Evolutionary conservation across 2,329 filamentous ascomycete genomes (phyloP).

Genomic region (Colletotrichum coccodes): DNA sequence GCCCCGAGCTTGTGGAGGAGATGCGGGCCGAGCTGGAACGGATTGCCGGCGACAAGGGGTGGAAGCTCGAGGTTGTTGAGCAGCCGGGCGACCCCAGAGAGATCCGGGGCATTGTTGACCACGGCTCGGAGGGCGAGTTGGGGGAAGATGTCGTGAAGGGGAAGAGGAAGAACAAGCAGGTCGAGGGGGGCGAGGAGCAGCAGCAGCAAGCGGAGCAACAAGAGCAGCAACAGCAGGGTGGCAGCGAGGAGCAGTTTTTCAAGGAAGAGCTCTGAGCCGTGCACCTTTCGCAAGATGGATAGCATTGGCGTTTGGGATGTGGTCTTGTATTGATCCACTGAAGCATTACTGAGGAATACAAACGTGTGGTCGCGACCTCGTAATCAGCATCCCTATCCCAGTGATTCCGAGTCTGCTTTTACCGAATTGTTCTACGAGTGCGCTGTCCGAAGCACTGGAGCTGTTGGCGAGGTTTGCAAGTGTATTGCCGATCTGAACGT

Average conservation of each 20-base stretch:
- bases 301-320: constrained; percentile 32
- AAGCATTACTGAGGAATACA: neutral
- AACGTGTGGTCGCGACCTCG: too few relatives aligned
- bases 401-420: too few relatives aligned
- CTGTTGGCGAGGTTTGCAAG: too few relatives aligned
- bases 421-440: too few relatives aligned
- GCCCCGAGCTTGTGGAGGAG: constrained; percentile 73
- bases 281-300: neutral
- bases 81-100: constrained; percentile 69
- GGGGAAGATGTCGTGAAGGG: neutral
- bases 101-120: constrained; percentile 76
- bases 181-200: constrained; percentile 33
- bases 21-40: constrained; percentile 75
- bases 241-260: constrained; percentile 62
- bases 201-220: constrained; percentile 31
- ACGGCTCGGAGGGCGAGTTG: constrained; percentile 51
- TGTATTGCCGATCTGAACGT: too few relatives aligned
- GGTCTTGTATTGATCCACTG: constrained; percentile 10
- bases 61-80: constrained; percentile 85
- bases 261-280: constrained; percentile 59
- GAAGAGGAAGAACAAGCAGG: constrained; percentile 23
- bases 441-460: too few relatives aligned
- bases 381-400: neutral
- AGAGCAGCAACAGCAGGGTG: constrained; percentile 42
- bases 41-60: constrained; percentile 76